Evolutionary conservation across 2,329 filamentous ascomycete genomes (phyloP).

Genomic region (Tolypocladium ovalisporum): DNA sequence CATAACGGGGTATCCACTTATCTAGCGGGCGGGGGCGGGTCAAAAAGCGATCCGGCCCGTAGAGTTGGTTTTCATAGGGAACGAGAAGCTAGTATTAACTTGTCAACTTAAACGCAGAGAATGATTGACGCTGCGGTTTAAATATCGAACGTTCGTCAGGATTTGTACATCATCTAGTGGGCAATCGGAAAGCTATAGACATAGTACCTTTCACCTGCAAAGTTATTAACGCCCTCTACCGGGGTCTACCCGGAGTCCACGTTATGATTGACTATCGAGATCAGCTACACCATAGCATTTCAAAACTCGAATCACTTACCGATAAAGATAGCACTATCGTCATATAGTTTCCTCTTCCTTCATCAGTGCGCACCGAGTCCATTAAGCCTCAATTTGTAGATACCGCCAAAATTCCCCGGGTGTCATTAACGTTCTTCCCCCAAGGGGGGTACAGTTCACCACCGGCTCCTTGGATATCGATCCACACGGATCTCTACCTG

Average conservation of each 20-base stretch:
- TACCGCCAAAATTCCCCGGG: neutral
- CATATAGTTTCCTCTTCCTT: neutral
- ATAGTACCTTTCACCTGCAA: neutral
- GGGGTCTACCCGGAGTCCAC: neutral
- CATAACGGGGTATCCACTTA: neutral
- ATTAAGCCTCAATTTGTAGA: conserved; percentile 1
- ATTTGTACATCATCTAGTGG: neutral
- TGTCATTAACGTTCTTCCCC: conserved; percentile 3
- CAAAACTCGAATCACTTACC: conserved; percentile 1
- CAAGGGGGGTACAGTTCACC: neutral
- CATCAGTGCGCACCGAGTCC: too few relatives aligned
- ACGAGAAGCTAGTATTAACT: neutral
- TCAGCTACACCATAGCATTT: neutral
- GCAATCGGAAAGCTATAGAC: neutral
- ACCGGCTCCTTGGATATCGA: neutral
- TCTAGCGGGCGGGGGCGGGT: too few relatives aligned
- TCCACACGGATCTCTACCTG: conserved; percentile 4
- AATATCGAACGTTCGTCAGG: neutral
- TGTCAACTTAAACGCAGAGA: neutral
- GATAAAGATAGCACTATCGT: neutral
- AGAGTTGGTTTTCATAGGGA: too few relatives aligned
- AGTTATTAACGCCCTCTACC: conserved; percentile 2
- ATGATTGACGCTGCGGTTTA: neutral
- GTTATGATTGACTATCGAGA: conserved; percentile 1
- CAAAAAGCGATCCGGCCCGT: too few relatives aligned